A percentile compares a stretch with the other conserved stretches of the same genome.
phyloP scores from a whole-genome alignment of 805 yeast species.

The Lachancea fermentati region DNA sequence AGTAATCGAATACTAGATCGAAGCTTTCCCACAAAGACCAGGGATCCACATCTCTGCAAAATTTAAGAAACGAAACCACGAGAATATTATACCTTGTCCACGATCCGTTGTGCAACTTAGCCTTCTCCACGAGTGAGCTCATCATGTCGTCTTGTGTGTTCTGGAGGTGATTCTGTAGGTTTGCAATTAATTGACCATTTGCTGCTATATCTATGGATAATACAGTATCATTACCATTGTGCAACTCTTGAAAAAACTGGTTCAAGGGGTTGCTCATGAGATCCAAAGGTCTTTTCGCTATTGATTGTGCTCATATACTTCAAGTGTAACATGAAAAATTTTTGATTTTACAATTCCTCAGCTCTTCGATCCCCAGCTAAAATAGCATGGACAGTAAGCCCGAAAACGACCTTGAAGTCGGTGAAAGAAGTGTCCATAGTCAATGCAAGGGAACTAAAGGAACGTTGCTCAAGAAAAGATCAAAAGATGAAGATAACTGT shows the following conservation, averaged over 20 bases:
- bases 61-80: conserved; percentile 41
- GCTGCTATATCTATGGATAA: conserved; percentile 27
- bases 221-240: conserved; percentile 15
- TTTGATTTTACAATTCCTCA: neutral
- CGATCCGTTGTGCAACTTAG: conserved; percentile 20
- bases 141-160: conserved; percentile 20
- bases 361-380: conserved; percentile 1
- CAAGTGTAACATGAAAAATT: conserved; percentile 4
- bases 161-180: conserved; percentile 33
- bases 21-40: conserved; percentile 44
- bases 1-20: conserved; percentile 41
- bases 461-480: no score
- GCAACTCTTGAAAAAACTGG: conserved; percentile 19
- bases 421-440: conserved; percentile 2
- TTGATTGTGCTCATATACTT: neutral
- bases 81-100: conserved; percentile 45
- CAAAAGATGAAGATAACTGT: no score
- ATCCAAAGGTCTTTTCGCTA: neutral
- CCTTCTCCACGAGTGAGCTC: conserved; percentile 27
- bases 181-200: conserved; percentile 31
- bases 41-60: conserved; percentile 49
- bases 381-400: conserved; percentile 8
- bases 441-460: no score
- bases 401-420: conserved; percentile 2
- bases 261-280: conserved; percentile 12